These are phyloP conservation scores for Saccharomyces pastorianus DNA, from an alignment of 1,139 yeast genomes.

Conservation along the genomic window DNA sequence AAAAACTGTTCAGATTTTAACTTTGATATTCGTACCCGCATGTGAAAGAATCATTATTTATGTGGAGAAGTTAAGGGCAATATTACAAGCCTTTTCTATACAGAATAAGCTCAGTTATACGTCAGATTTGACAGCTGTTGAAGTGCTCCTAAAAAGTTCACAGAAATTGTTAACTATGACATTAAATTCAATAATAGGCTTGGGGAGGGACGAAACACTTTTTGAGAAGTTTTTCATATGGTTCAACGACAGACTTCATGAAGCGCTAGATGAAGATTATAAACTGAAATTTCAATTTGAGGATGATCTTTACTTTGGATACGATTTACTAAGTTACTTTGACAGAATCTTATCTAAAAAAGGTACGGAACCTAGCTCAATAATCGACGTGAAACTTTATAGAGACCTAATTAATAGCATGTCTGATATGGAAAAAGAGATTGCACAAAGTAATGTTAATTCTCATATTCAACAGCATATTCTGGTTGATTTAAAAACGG, in stretches of 20 bases:
- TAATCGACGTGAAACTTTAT: not conserved
- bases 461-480: not conserved
- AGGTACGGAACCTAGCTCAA: not conserved
- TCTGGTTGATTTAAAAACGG: not conserved
- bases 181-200: conserved; percentile 1
- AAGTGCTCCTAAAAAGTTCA: conserved; percentile 2
- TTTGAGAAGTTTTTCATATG: conserved; percentile 17
- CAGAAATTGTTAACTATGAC: conserved; percentile 4
- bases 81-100: conserved; percentile 8
- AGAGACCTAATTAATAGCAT: not conserved
- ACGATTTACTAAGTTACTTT: conserved; percentile 8
- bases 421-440: not conserved
- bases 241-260: conserved; percentile 19
- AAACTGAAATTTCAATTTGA: conserved; percentile 8
- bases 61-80: conserved; percentile 42
- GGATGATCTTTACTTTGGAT: conserved; percentile 6
- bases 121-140: conserved; percentile 3
- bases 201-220: conserved; percentile 5
- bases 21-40: conserved; percentile 40
- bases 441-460: not conserved
- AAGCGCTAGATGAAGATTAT: conserved; percentile 19
- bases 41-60: conserved; percentile 50
- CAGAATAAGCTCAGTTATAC: conserved; percentile 1
- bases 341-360: conserved; percentile 5
- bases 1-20: conserved; percentile 18